A percentile compares a stretch with the other conserved stretches of the same genome.
Conservation (phyloP, 2,329 filamentous ascomycete species). For the Epichloe glyceriae region DNA sequence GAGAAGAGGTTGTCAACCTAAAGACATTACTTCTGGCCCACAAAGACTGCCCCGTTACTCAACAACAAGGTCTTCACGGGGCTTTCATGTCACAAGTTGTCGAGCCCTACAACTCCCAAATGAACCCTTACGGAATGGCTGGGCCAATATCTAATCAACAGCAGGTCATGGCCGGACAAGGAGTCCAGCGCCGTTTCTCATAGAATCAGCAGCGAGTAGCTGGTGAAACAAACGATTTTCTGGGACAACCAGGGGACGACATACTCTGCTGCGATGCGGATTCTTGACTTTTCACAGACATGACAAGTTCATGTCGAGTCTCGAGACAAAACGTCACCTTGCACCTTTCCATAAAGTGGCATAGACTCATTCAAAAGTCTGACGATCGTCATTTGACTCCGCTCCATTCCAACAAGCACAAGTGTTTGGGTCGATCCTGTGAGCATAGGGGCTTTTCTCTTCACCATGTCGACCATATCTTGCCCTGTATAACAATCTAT, state of each 20-base stretch:
- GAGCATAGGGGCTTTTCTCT: neutral
- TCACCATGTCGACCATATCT: slow-evolving; percentile 4
- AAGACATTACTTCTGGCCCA: slow-evolving; percentile 88
- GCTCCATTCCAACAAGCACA: neutral
- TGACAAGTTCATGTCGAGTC: neutral
- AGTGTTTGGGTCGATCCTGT: neutral
- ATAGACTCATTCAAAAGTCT: neutral
- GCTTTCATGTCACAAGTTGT: slow-evolving; percentile 43
- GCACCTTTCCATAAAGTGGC: neutral
- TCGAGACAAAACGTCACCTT: neutral
- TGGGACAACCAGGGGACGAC: neutral
- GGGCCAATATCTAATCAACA: slow-evolving; percentile 36
- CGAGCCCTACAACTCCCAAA: slow-evolving; percentile 40
- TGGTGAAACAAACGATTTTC: neutral
- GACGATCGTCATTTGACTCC: neutral
- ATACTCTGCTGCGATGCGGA: neutral
- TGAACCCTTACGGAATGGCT: slow-evolving; percentile 48
- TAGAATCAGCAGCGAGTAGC: slow-evolving; percentile 22
- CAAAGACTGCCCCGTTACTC: slow-evolving; percentile 89
- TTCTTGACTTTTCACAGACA: neutral
- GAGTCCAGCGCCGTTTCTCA: slow-evolving; percentile 43
- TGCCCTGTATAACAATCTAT: slow-evolving; percentile 17
- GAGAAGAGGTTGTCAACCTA: slow-evolving; percentile 88
- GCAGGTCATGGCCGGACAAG: slow-evolving; percentile 42
- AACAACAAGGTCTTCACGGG: slow-evolving; percentile 57